Evolutionary conservation across 169 alveolate genomes (phyloP).

Genomic region (Plasmodium chabaudi): DNA sequence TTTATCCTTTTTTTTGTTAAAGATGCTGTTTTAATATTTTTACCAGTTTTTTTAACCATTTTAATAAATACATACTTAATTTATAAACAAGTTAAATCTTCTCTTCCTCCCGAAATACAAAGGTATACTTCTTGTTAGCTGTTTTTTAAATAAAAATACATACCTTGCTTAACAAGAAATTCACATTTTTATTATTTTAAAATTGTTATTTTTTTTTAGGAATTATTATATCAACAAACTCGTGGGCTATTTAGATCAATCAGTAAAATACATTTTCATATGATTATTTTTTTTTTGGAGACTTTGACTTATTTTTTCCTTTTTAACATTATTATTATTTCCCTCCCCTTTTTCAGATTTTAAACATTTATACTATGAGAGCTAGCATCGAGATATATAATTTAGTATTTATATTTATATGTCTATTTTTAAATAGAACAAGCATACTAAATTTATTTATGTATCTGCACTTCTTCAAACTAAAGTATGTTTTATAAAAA

Average conservation of each 20-base stretch:
- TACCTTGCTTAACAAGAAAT: too few relatives aligned
- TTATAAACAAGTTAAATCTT: constrained; percentile 41
- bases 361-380: constrained; percentile 50
- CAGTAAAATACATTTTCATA: constrained; percentile 11
- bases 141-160: too few relatives aligned
- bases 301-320: neutral
- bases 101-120: constrained; percentile 25
- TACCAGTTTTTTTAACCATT: constrained; percentile 70
- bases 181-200: too few relatives aligned
- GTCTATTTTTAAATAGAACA: constrained; percentile 61
- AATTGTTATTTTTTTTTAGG: constrained; percentile 12
- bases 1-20: constrained; percentile 63
- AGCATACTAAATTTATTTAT: constrained; percentile 50
- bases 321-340: neutral
- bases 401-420: constrained; percentile 59
- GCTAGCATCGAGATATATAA: constrained; percentile 71
- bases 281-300: neutral
- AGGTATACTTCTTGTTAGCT: constrained; percentile 3
- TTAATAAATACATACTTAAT: constrained; percentile 45
- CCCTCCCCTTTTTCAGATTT: constrained; percentile 21
- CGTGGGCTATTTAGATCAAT: constrained; percentile 33
- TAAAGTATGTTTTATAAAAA: constrained; percentile 38
- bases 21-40: constrained; percentile 55
- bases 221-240: constrained; percentile 57
- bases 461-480: constrained; percentile 62